These are phyloP conservation scores for Sphagnum contortum DNA, from an alignment of 225 moss, liverwort and hornwort genomes.

Conservation along the genomic window DNA sequence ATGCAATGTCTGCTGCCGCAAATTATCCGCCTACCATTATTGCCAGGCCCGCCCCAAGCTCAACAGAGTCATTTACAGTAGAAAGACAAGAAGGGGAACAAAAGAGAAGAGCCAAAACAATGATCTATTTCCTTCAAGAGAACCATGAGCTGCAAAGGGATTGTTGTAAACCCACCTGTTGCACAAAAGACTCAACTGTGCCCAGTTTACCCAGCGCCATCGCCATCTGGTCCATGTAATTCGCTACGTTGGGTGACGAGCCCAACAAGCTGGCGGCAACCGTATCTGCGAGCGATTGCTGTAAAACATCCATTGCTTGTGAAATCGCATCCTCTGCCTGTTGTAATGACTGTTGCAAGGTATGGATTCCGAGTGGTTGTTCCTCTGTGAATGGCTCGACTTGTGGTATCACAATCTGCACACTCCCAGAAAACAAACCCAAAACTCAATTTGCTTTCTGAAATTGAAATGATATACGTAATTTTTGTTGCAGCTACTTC, in stretches of 20 bases:
- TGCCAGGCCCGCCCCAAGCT: neutral
- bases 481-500: neutral
- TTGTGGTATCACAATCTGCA: slow-evolving; percentile 89
- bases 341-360: slow-evolving; percentile 83
- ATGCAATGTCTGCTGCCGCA: slow-evolving; percentile 91
- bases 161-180: slow-evolving; percentile 39
- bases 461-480: neutral
- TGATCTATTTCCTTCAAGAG: too few species aligned
- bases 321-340: slow-evolving; percentile 95
- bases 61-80: neutral
- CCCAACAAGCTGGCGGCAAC: slow-evolving; percentile 83
- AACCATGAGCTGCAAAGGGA: too few species aligned
- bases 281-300: slow-evolving; percentile 86
- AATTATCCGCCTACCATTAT: slow-evolving; percentile 67
- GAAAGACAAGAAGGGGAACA: too few species aligned
- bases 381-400: slow-evolving; percentile 97
- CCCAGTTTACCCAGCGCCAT: slow-evolving; percentile 97
- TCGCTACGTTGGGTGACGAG: slow-evolving; percentile 83
- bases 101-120: too few species aligned
- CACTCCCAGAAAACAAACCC: neutral
- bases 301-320: slow-evolving; percentile 91
- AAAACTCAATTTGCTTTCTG: neutral
- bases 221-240: slow-evolving; percentile 99
- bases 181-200: slow-evolving; percentile 83
- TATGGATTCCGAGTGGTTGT: slow-evolving; percentile 73